Conservation (phyloP, 495 filamentous ascomycete species). For the Astrothelium macrocarpum region DNA sequence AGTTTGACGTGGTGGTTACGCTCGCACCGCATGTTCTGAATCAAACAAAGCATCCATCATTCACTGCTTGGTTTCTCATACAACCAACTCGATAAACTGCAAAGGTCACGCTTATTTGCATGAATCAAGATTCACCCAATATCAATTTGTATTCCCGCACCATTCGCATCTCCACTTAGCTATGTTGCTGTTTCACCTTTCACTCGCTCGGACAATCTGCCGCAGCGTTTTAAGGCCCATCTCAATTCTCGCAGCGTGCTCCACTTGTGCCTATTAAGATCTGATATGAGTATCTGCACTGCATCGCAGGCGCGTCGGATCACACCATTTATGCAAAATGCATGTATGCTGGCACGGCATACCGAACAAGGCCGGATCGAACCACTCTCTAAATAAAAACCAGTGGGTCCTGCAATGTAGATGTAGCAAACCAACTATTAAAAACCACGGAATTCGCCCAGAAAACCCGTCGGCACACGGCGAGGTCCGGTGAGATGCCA, state of each 20-base stretch:
- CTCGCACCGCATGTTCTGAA: background rate
- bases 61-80: background rate
- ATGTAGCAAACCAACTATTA: background rate
- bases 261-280: background rate
- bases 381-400: background rate
- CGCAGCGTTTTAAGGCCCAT: background rate
- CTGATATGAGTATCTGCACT: too few species aligned
- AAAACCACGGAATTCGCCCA: background rate
- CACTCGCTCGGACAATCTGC: background rate
- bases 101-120: background rate
- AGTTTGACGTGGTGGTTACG: conserved; percentile 5
- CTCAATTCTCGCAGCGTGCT: background rate
- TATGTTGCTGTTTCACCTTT: background rate
- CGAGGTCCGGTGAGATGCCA: background rate
- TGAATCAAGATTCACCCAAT: background rate
- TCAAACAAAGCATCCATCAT: background rate
- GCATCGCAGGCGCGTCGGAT: background rate
- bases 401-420: background rate
- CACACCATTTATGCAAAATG: background rate
- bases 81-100: background rate
- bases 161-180: background rate
- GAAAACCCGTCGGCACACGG: background rate
- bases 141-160: conserved; percentile 3
- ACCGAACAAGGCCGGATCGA: background rate
- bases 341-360: background rate